Evolutionary conservation across 805 yeast genomes (phyloP), one percentile per base, ranked within the genome.

Genomic region (Suhomyces prunicola): DNA sequence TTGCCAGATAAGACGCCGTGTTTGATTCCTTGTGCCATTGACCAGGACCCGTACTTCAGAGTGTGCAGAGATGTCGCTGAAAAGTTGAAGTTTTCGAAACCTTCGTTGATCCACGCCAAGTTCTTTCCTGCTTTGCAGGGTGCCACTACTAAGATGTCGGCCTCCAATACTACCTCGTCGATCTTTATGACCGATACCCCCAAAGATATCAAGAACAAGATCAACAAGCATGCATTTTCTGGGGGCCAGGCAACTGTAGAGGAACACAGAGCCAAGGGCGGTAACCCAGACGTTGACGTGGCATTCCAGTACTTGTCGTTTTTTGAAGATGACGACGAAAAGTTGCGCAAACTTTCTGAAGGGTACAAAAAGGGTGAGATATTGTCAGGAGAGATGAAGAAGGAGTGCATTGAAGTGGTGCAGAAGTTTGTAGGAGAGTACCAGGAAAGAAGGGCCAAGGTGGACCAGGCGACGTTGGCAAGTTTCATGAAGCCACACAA

Each of bases 111-210:
- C 58, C 98, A 94, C 72, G 86, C 99, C 51, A 87, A 89, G 71
- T 94, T 94, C 73, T 94, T 94, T 88, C 99, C 99, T 45, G 98
- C 99, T 50, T 76, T 93, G 61, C 98, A 94, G 78, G 99, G 99
- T 51, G 86, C 98, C 4, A 81, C 91, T 13, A 88, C 97, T 40
- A 94, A 94, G 76, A 94, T 94, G 99, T 87, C 96, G 56, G 98
- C 99, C 4, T 86, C 94, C 10, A 94, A 88, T 69, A 90, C 88
- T 57, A 86, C 89, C 52, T 82, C 93, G 40, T 94, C 99, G 6
- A 91, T 94, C 60, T 94, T 87, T 76, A 87, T 94, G 94, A 92
- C 91, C 53, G 99, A 94, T 70, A 89, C 97, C 1, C 83, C 96
- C 48, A 90, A 89, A 67, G 91, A 89, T 74, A 88, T 94, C 58